A percentile compares a stretch with the other conserved stretches of the same genome.
Evolutionary conservation across 2,329 filamentous ascomycete genomes (phyloP).

Genomic region (Myriosclerotinia duriaeana): DNA sequence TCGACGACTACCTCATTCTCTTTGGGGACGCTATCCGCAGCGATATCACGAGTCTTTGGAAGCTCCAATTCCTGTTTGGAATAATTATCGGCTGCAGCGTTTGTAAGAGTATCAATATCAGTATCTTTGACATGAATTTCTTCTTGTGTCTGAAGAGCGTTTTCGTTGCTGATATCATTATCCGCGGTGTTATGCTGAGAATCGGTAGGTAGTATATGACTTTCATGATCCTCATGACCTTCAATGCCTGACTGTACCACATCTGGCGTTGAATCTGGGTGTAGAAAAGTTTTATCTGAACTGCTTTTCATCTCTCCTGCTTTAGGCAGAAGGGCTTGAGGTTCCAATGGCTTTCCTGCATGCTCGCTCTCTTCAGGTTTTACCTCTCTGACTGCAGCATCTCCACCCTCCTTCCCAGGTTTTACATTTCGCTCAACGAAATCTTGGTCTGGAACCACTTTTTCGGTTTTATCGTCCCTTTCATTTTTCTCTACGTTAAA

Average conservation of each 20-base stretch:
- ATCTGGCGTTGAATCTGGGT: background rate
- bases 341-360: background rate
- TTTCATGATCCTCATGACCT: background rate
- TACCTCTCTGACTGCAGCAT: background rate
- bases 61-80: background rate
- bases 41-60: background rate
- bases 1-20: background rate
- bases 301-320: background rate
- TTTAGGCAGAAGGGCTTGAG: background rate
- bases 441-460: background rate
- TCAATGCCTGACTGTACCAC: background rate
- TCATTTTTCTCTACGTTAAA: background rate
- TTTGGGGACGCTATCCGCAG: background rate
- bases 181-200: background rate
- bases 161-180: background rate
- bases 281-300: background rate
- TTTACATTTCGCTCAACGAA: background rate
- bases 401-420: background rate
- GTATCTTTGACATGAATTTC: slow-evolving; percentile 3
- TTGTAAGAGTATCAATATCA: background rate
- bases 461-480: background rate
- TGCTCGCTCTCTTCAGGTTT: background rate
- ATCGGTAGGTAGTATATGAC: background rate
- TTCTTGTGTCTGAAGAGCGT: background rate
- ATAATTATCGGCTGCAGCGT: background rate